Evolutionary conservation across 2,329 filamentous ascomycete species (phyloP).

Genomic region (Fusarium udum): DNA sequence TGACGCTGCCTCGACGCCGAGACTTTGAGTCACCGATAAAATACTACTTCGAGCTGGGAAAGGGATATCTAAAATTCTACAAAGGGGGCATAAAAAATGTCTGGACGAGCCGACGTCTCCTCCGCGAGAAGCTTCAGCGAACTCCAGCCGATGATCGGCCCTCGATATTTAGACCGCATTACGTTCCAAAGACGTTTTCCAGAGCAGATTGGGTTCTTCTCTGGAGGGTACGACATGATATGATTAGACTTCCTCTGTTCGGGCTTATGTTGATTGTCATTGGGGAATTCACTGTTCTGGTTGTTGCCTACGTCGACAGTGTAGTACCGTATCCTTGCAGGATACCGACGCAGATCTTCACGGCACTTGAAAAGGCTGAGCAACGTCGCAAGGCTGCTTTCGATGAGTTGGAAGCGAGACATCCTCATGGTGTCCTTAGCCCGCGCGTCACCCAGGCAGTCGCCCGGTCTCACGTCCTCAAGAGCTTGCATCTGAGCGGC

Average conservation of each 20-base stretch:
- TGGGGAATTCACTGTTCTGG: conserved; percentile 86
- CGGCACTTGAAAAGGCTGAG: conserved; percentile 65
- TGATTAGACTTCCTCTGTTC: conserved; percentile 82
- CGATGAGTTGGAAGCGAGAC: conserved; percentile 49
- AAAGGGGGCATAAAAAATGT: conserved; percentile 83
- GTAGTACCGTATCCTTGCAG: conserved; percentile 84
- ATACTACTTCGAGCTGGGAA: conserved; percentile 71
- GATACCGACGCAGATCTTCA: conserved; percentile 77
- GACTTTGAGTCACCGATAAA: conserved; percentile 45
- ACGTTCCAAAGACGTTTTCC: conserved; percentile 54
- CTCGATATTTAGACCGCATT: conserved; percentile 48
- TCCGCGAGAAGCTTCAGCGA: conserved; percentile 55
- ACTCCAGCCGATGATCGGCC: conserved; percentile 66
- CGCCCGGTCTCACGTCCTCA: conserved; percentile 52
- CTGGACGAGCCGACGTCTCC: conserved; percentile 69
- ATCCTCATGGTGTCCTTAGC: conserved; percentile 50
- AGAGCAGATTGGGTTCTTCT: conserved; percentile 78
- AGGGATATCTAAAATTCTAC: conserved; percentile 86
- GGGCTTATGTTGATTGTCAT: conserved; percentile 77
- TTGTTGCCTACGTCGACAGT: conserved; percentile 75
- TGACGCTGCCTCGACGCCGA: conserved; percentile 68
- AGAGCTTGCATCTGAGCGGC: conserved; percentile 57
- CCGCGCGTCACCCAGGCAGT: conserved; percentile 43
- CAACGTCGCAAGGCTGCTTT: conserved; percentile 61
- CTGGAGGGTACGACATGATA: conserved; percentile 74